Conservation (phyloP, 2,329 filamentous ascomycete species). For the Rhynchosporium graminicola region DNA sequence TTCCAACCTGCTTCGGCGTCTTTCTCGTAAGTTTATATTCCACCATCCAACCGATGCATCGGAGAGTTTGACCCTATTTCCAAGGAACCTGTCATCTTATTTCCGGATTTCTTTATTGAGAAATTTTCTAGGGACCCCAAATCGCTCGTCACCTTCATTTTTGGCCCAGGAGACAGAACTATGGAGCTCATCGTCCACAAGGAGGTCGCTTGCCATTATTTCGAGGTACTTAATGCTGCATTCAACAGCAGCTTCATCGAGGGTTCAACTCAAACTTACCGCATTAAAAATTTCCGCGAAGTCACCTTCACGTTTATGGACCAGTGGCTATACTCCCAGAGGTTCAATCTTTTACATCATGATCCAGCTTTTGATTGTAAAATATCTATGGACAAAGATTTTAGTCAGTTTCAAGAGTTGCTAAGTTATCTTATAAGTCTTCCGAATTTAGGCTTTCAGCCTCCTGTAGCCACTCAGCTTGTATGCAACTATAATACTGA, state of each 20-base stretch:
- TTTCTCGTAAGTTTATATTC: neutral
- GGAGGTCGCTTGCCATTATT: constrained; percentile 19
- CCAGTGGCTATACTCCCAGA: constrained; percentile 21
- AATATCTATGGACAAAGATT: neutral
- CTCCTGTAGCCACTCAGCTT: no score
- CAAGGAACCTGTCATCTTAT: neutral
- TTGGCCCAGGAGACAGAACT: neutral
- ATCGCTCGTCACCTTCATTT: constrained; percentile 14
- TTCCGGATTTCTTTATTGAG: neutral
- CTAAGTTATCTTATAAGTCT: neutral
- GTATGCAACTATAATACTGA: neutral
- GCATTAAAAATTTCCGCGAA: constrained; percentile 10
- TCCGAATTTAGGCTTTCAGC: neutral
- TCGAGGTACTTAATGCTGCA: constrained; percentile 12
- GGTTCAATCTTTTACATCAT: neutral
- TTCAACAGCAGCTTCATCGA: constrained; percentile 20
- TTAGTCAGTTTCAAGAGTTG: neutral
- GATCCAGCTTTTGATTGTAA: neutral
- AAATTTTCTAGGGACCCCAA: neutral
- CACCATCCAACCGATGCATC: neutral
- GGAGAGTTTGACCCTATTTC: neutral
- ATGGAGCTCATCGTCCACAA: constrained; percentile 21
- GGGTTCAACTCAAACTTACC: constrained; percentile 18
- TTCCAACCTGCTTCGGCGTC: neutral
- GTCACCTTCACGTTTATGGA: neutral